Evolutionary conservation across 805 yeast species (phyloP).

Genomic region (Ogataea haglerorum): DNA sequence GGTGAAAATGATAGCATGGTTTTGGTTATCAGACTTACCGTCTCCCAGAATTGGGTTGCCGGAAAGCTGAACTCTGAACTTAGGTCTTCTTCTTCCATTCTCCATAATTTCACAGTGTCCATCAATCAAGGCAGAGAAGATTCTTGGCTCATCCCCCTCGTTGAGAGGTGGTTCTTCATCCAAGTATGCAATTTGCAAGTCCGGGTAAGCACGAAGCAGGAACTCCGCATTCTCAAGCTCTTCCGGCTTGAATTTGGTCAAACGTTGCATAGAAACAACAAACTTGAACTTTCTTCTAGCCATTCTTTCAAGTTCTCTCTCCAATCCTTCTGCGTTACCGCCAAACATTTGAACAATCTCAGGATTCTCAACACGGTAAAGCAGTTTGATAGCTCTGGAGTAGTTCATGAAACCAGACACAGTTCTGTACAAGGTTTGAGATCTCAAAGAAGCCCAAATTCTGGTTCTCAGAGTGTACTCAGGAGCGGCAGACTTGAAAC

Average conservation of each 20-base stretch:
- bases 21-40: conserved; percentile 86
- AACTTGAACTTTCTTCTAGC: conserved; percentile 80
- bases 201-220: conserved; percentile 79
- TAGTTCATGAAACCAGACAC: conserved; percentile 98
- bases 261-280: conserved; percentile 83
- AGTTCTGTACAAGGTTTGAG: conserved; percentile 95
- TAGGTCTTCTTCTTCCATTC: conserved; percentile 72
- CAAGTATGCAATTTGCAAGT: conserved; percentile 84
- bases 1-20: conserved; percentile 73
- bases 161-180: conserved; percentile 85
- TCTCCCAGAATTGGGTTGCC: conserved; percentile 87
- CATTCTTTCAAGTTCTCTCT: conserved; percentile 89
- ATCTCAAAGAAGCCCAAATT: conserved; percentile 97
- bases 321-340: conserved; percentile 95
- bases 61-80: conserved; percentile 71
- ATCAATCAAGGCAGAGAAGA: conserved; percentile 74
- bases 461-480: conserved; percentile 94
- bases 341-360: conserved; percentile 97
- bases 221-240: conserved; percentile 80
- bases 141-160: conserved; percentile 68
- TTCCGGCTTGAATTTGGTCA: conserved; percentile 65
- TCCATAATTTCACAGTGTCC: conserved; percentile 74
- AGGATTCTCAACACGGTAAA: conserved; percentile 93
- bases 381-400: conserved; percentile 89
- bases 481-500: conserved; percentile 96